These are phyloP conservation scores for Botrytis porri DNA, from an alignment of 2,329 filamentous ascomycete genomes.

Conservation along the genomic window DNA sequence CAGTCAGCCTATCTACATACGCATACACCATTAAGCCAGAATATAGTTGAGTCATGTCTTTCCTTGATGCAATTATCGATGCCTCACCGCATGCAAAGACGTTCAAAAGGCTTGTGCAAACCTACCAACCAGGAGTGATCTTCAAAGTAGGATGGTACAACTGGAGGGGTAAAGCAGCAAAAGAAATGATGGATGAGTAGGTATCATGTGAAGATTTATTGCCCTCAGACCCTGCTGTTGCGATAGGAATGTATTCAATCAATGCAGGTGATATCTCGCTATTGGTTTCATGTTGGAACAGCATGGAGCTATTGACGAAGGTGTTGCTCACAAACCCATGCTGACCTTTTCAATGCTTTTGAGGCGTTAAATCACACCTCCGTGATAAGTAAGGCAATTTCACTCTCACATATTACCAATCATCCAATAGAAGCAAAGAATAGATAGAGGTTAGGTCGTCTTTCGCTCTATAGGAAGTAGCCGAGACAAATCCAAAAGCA, in stretches of 20 bases:
- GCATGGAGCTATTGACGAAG: neutral
- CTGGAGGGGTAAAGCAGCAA: conserved; percentile 1
- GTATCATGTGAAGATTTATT: neutral
- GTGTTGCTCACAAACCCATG: neutral
- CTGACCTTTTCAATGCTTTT: neutral
- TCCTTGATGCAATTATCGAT: neutral
- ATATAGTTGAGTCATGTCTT: neutral
- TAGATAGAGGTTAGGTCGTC: neutral
- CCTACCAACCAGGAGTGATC: neutral
- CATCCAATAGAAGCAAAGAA: neutral
- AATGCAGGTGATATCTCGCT: conserved; percentile 2
- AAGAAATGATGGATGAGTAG: neutral
- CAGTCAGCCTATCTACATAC: neutral
- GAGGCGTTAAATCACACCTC: neutral
- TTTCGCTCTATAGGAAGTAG: neutral
- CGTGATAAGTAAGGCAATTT: neutral
- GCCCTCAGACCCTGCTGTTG: neutral
- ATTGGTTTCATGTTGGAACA: neutral
- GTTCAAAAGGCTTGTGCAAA: neutral
- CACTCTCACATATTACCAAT: neutral
- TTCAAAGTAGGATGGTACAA: neutral
- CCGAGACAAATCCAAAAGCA: neutral
- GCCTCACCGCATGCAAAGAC: conserved; percentile 7
- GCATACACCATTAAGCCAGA: neutral
- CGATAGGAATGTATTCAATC: neutral